Base-by-base conservation (phyloP, 805 yeast species). In the Deakozyma indianensis region DNA sequence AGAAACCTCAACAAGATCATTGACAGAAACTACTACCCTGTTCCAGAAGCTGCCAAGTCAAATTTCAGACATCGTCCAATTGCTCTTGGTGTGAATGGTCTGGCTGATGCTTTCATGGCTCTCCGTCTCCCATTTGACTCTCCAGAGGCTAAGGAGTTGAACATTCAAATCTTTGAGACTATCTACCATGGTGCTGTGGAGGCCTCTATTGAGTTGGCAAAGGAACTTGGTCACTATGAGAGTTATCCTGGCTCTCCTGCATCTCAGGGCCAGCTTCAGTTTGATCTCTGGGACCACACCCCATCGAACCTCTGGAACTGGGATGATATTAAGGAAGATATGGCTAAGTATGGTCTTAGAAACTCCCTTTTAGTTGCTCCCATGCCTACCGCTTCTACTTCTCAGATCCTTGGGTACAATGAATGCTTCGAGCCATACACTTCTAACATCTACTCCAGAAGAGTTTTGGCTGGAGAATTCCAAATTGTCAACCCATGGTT, bases 51-150 rank as follows among this genome's bases (percentile, higher is more conserved):
- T 3, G 72, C 71, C 56, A 58, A 50, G 41, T 84, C 96, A 16
- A 90, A 92, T 63, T 66, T 75, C 70, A 78, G 77, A 57, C 82
- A 90, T 63, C 73, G 98, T 55, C 97, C 98, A 20, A 76, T 90
- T 56, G 96, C 96, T n/a, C 65, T 90, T 21, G 98, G 98, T 53
- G 96, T 90, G n/a, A 96, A 90, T 64, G 98, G 98, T 48, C 70
- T 90, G 45, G 96, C 97, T 23, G 97, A 90, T 63, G 71, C 80
- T 1, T 90, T 86, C 63, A 75, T 85, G 72, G 70, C 73, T 52
- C 68, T 90, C 50, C 76, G 94, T 56, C 57, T 85, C 48, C 92
- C 96, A 40, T 90, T 88, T 61, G 96, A 86, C 53, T 83, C 94
- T 29, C 66, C 70, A 25, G 82, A 76, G 56, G 96, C 97, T 15